Evolutionary conservation across 441 rosid species (phyloP), one percentile per base, ranked within the genome.

Genomic region (Capsella rubella): DNA sequence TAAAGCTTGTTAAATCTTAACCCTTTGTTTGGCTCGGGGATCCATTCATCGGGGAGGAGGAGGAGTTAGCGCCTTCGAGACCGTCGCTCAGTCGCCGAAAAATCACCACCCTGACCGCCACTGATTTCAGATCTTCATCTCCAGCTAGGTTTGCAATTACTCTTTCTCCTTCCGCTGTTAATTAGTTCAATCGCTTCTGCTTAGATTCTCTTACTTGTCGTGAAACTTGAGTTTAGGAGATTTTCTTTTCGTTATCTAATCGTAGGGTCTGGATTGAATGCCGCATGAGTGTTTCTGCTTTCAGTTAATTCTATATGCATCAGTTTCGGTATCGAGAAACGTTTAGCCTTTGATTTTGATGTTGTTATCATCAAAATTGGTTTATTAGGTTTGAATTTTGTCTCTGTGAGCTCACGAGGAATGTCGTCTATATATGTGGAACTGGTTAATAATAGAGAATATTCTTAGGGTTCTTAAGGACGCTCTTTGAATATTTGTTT

Each of bases 381-480:
- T 46, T 46, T 6, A 15, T 15, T 46, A 46, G 4, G 10, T 47
- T 47, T 14, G 46, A 4, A 1, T 52, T 39, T 27, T 27, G 1
- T 32, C 25, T 34, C 9, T 37, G 9, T 21, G n/a, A 50, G 39
- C 10, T 66, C 46, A 56, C 56, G 7, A 56, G 45, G 25, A 13
- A 34, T 8, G 27, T 47, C 4, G 40, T 67, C 15, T 11, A 42
- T 42, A 4, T 42, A 15, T 28, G 62, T 67, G 45, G 60, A 53
- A 39, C n/a, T 28, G 69, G 2, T 35, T 3, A 3, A 29, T 29
- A 29, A 29, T 31, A 50, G 67, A 58, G 16, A 50, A 13, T 62
- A 14, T 53, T 53, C 4, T 18, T 72, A 54, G 63, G 56, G 70
- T 34, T 37, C 47, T 7, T 25, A 46, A 32, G 71, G 57, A 42